Evolutionary conservation across 169 alveolate genomes (phyloP).

Genomic region (Plasmodium malariae): DNA sequence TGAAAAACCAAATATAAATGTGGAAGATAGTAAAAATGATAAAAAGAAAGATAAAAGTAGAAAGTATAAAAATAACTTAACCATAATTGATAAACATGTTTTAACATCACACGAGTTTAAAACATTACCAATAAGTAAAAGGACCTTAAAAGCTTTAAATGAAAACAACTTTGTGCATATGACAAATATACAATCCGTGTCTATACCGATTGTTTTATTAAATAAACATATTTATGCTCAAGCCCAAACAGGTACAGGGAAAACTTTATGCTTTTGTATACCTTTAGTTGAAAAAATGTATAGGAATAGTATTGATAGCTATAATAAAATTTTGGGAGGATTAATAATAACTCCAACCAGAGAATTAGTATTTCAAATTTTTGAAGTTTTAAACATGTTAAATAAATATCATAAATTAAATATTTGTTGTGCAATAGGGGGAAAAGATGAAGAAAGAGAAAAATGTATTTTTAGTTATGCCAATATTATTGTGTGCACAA

Average conservation of each 20-base stretch:
- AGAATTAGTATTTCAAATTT: conserved; percentile 96
- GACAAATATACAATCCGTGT: conserved; percentile 70
- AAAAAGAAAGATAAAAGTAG: conserved; percentile 11
- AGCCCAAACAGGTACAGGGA: conserved; percentile 99
- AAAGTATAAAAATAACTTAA: conserved; percentile 48
- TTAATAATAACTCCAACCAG: conserved; percentile 98
- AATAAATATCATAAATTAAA: conserved; percentile 92
- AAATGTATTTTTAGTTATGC: conserved; percentile 90
- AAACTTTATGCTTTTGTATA: conserved; percentile 95
- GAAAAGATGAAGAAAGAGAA: conserved; percentile 90
- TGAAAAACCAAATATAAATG: not conserved
- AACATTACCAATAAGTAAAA: conserved; percentile 55
- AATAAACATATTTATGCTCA: conserved; percentile 74
- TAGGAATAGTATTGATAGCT: conserved; percentile 96
- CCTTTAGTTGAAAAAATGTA: conserved; percentile 95
- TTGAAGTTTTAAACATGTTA: conserved; percentile 94
- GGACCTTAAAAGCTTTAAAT: conserved; percentile 37
- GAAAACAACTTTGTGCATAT: conserved; percentile 64
- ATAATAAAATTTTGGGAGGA: conserved; percentile 83
- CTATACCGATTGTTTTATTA: conserved; percentile 61
- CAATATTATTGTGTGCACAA: conserved; percentile 96
- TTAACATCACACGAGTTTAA: conserved; percentile 44
- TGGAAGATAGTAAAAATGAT: conserved; percentile 10
- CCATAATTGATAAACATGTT: conserved; percentile 68
- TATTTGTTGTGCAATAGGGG: conserved; percentile 93